Conservation (phyloP, 2,329 filamentous ascomycete genomes). For the Fusarium nygamai region DNA sequence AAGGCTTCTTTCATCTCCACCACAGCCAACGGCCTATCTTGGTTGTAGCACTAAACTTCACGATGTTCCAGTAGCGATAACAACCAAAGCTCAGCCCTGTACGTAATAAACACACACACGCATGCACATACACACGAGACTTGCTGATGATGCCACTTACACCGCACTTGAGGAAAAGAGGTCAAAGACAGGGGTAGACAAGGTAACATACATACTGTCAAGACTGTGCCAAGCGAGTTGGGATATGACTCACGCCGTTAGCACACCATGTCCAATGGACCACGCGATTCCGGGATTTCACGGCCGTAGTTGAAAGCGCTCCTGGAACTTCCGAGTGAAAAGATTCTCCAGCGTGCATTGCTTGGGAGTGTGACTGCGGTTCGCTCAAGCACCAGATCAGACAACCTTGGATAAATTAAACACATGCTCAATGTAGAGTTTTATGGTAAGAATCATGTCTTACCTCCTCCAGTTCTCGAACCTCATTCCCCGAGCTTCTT, state of each 20-base stretch:
- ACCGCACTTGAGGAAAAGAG: slow-evolving; percentile 28
- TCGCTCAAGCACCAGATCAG: slow-evolving; percentile 7
- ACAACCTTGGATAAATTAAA: not conserved
- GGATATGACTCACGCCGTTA: slow-evolving; percentile 44
- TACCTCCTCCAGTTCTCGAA: not conserved
- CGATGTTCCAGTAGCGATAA: not conserved
- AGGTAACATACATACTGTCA: slow-evolving; percentile 18
- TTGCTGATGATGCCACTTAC: slow-evolving; percentile 32
- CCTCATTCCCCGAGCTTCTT: not conserved
- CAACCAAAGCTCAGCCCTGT: not conserved
- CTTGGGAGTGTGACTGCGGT: not conserved
- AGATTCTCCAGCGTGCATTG: not conserved
- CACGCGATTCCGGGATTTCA: slow-evolving; percentile 27
- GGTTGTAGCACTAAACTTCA: slow-evolving; percentile 13
- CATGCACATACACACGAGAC: slow-evolving; percentile 7
- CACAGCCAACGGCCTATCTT: not conserved
- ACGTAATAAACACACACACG: not conserved
- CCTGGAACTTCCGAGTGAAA: slow-evolving; percentile 20
- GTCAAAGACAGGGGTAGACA: slow-evolving; percentile 3
- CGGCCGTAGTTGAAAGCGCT: slow-evolving; percentile 1
- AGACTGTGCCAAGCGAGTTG: slow-evolving; percentile 11
- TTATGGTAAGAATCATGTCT: not conserved
- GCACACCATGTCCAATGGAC: slow-evolving; percentile 33
- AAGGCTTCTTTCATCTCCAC: slow-evolving; percentile 10
- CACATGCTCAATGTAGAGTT: not conserved